phyloP scores from a whole-genome alignment of 2,329 filamentous ascomycete genomes.

The Epichloe bromicola region DNA sequence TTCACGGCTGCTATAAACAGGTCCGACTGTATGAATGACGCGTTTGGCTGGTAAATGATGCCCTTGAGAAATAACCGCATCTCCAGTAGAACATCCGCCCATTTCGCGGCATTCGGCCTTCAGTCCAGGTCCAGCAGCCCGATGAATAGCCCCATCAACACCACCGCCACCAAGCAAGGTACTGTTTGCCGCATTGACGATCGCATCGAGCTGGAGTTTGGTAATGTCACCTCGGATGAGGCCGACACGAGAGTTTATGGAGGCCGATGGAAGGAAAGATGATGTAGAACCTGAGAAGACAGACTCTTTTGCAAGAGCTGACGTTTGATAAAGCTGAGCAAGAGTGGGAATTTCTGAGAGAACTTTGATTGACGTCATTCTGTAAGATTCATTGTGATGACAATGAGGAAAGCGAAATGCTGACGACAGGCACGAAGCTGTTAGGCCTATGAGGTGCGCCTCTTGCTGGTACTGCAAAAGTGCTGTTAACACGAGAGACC shows the following conservation, averaged over 20 bases:
- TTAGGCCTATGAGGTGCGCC: too few relatives aligned
- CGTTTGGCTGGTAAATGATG: constrained; percentile 64
- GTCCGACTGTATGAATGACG: constrained; percentile 86
- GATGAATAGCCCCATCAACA: constrained; percentile 79
- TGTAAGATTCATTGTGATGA: background rate
- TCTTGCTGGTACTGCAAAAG: background rate
- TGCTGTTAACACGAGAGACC: background rate
- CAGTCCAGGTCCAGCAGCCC: constrained; percentile 60
- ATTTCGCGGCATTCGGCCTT: constrained; percentile 58
- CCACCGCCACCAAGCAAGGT: constrained; percentile 77
- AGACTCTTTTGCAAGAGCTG: constrained; percentile 21
- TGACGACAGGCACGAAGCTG: background rate
- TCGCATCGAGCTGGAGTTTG: constrained; percentile 60
- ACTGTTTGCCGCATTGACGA: constrained; percentile 86
- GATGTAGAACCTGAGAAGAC: constrained; percentile 6
- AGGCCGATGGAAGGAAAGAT: constrained; percentile 27
- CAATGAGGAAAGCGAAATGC: background rate
- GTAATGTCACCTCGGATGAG: constrained; percentile 73
- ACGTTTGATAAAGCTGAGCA: constrained; percentile 45
- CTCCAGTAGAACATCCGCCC: constrained; percentile 60
- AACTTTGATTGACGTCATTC: constrained; percentile 15
- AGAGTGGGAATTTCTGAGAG: constrained; percentile 49
- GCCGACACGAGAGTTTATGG: constrained; percentile 57
- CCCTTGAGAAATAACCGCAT: constrained; percentile 69
- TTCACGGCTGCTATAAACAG: constrained; percentile 45